These are phyloP conservation scores for Rhizomucor pusillus DNA, from an alignment of 371 early-diverging fungal species.

Conservation along the genomic window DNA sequence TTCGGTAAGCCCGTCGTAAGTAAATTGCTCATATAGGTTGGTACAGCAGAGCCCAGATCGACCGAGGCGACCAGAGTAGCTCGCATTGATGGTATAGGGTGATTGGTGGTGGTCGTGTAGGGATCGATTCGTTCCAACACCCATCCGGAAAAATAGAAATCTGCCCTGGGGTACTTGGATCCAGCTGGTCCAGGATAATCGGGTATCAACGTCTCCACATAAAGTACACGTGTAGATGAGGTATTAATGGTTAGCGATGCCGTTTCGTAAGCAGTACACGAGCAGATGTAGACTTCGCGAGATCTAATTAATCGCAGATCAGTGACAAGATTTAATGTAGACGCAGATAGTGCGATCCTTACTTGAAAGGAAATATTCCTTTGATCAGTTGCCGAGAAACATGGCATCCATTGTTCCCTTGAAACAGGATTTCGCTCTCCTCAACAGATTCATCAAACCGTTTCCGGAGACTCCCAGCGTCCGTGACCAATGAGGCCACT, in stretches of 20 bases:
- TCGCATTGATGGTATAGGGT: slow-evolving; percentile 59
- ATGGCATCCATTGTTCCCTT: slow-evolving; percentile 40
- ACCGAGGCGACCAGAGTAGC: slow-evolving; percentile 49
- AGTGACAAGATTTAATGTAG: background rate
- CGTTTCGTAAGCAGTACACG: slow-evolving; percentile 36
- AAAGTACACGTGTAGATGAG: slow-evolving; percentile 25
- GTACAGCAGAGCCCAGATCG: slow-evolving; percentile 51
- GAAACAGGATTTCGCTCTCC: slow-evolving; percentile 30
- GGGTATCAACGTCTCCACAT: slow-evolving; percentile 34
- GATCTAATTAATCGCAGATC: slow-evolving; percentile 13
- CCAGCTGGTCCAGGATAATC: slow-evolving; percentile 25
- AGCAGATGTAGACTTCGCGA: slow-evolving; percentile 30
- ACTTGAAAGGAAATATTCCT: slow-evolving; percentile 56
- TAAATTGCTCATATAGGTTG: slow-evolving; percentile 52
- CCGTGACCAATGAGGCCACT: slow-evolving; percentile 50
- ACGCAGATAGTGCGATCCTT: slow-evolving; percentile 9
- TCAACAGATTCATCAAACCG: slow-evolving; percentile 49
- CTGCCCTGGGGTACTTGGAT: slow-evolving; percentile 36
- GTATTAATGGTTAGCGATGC: slow-evolving; percentile 16
- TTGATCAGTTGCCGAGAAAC: slow-evolving; percentile 45
- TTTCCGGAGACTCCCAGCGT: slow-evolving; percentile 34
- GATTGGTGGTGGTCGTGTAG: slow-evolving; percentile 51
- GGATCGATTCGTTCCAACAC: slow-evolving; percentile 58
- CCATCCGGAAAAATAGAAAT: slow-evolving; percentile 55
- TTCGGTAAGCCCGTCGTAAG: slow-evolving; percentile 44